These are phyloP conservation scores for Geoglossum cookeanum DNA, from an alignment of 2,329 filamentous ascomycete species.

Conservation along the genomic window DNA sequence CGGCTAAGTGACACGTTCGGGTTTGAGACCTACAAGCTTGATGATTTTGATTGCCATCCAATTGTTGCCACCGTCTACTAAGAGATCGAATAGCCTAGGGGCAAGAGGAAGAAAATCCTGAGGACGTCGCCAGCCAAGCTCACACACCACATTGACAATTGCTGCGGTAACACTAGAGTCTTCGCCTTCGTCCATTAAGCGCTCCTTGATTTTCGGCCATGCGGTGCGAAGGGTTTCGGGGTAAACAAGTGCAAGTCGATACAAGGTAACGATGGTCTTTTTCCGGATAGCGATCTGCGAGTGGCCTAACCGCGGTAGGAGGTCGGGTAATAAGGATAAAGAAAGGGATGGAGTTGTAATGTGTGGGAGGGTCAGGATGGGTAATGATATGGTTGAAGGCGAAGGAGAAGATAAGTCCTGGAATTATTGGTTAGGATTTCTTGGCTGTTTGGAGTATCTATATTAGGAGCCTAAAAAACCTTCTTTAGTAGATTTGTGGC, in stretches of 20 bases:
- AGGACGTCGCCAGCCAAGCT: conserved; percentile 82
- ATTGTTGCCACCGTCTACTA: conserved; percentile 87
- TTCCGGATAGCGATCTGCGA: conserved; percentile 74
- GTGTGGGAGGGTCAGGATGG: conserved; percentile 79
- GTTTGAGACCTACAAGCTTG: conserved; percentile 50
- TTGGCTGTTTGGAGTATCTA: conserved; percentile 7
- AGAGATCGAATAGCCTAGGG: conserved; percentile 74
- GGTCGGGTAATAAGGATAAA: conserved; percentile 69
- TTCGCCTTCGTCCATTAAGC: conserved; percentile 73
- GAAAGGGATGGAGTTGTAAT: conserved; percentile 85
- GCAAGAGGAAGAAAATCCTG: conserved; percentile 87
- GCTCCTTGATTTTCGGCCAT: conserved; percentile 95
- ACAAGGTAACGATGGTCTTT: conserved; percentile 89
- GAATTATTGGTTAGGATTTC: conserved; percentile 18
- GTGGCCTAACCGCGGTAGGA: conserved; percentile 72
- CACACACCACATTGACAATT: conserved; percentile 92
- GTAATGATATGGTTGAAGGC: conserved; percentile 62
- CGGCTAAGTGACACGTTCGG: background rate
- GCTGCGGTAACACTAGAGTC: conserved; percentile 87
- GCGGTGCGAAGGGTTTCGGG: conserved; percentile 80
- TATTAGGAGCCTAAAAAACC: conserved; percentile 24
- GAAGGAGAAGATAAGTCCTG: conserved; percentile 56
- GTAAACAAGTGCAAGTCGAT: conserved; percentile 85
- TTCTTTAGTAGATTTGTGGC: conserved; percentile 95
- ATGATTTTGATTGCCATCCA: conserved; percentile 99